A percentile compares a stretch with the other conserved stretches of the same genome.
Evolutionary conservation across 2,329 filamentous ascomycete species (phyloP).

Genomic region (Aspergillus cejpii): DNA sequence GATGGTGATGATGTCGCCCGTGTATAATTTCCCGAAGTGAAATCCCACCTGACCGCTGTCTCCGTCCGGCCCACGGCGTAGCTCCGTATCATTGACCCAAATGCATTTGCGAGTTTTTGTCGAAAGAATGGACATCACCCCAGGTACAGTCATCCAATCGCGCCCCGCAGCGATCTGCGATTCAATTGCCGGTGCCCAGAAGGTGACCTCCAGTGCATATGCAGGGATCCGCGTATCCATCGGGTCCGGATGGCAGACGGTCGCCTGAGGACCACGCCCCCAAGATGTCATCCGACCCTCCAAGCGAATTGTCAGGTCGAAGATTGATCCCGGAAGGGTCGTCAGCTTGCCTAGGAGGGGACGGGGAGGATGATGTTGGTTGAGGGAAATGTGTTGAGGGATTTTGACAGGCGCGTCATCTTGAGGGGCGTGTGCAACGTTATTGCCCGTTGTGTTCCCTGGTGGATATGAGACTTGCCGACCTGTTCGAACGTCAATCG

Average conservation of each 20-base stretch:
- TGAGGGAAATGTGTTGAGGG: slow-evolving; percentile 6
- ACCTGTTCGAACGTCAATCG: slow-evolving; percentile 41
- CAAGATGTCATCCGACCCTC: slow-evolving; percentile 65
- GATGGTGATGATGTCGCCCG: slow-evolving; percentile 69
- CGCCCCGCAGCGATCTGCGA: slow-evolving; percentile 51
- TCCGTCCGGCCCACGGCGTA: slow-evolving; percentile 53
- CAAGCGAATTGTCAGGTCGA: slow-evolving; percentile 58
- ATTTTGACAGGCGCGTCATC: slow-evolving; percentile 4
- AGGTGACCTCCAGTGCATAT: slow-evolving; percentile 68
- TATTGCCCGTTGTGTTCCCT: slow-evolving; percentile 14
- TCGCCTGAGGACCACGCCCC: slow-evolving; percentile 66
- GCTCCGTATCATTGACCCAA: slow-evolving; percentile 63
- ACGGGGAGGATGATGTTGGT: slow-evolving; percentile 30
- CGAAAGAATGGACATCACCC: slow-evolving; percentile 64
- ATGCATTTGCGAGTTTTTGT: slow-evolving; percentile 74
- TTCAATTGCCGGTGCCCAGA: slow-evolving; percentile 65
- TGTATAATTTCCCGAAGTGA: slow-evolving; percentile 62
- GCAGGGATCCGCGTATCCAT: slow-evolving; percentile 70
- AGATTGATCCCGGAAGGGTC: slow-evolving; percentile 59
- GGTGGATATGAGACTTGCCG: slow-evolving; percentile 24
- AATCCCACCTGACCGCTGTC: slow-evolving; percentile 46
- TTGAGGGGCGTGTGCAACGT: slow-evolving; percentile 7
- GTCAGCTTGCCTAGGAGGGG: slow-evolving; percentile 58
- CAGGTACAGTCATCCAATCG: slow-evolving; percentile 49
- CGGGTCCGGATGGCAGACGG: slow-evolving; percentile 55